Base-by-base conservation (phyloP, 2,329 filamentous ascomycete genomes). In the Cadophora sp. region DNA sequence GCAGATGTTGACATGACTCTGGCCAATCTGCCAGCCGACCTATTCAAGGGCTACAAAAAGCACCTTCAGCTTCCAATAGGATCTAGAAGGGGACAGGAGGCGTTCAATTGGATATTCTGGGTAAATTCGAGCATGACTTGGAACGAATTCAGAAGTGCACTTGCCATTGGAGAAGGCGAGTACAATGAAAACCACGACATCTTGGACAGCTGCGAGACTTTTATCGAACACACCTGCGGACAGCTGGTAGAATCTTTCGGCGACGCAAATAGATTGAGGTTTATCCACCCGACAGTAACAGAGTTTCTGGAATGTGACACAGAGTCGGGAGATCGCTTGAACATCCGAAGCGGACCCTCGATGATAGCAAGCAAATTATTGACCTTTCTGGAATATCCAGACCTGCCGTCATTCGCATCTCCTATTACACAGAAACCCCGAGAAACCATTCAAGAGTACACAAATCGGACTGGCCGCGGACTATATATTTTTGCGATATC, bases 321-420 rank as follows among this genome's bases (percentile, higher is more conserved):
- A 24, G 50, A 53, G 14, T 2, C 26, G 27, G 14, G 26, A 53
- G 26, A 53, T 22, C 24, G 6, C 11, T 53, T 53, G 6, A 24
- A 53, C 9, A 29, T 53, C 24, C 14, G 2, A 53, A 53, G 50
- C 50, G 11, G 26, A 27, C 29, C 31, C 31, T 46, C 58, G 4
- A 43, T 61, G 58, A 26, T 46, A 4, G 58, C 58, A 19, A 61
- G 58, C 22, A 61, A 61, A 34, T 29, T 61, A 31, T 27, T 61
- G 14, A 61, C 40, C 8, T 61, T 61, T 46, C 58, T 61, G 7
- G 58, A 61, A 46, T 61, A 61, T 26, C 37, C 58, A 4, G 58
- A 61, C 34, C 40, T 61, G n/a, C 58, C 58, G 0, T 61, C 40
- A 24, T 61, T 61, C 58, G 12, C 34, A 5, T 27, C 37, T 43